Percentiles rank a stretch among this genome's conserved stretches.
These are phyloP conservation scores for Pachysandra terminalis DNA, from an alignment of 164 flowering plant species.

Conservation along the genomic window DNA sequence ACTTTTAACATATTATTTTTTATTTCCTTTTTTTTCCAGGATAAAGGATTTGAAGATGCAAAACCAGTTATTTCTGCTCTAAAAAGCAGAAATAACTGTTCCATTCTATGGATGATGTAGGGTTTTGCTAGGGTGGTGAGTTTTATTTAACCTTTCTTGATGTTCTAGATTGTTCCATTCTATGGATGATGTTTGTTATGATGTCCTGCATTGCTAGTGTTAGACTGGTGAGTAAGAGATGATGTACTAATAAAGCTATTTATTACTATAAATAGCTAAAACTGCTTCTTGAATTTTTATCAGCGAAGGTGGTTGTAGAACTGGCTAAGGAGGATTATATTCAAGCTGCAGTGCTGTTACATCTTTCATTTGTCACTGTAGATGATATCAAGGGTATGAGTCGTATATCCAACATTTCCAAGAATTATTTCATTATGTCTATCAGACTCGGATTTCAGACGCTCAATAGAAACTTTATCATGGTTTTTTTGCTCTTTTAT, in stretches of 20 bases:
- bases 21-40: slow-evolving; percentile 27
- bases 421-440: neutral
- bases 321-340: slow-evolving; percentile 45
- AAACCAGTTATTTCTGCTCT: slow-evolving; percentile 55
- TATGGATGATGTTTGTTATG: neutral
- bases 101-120: slow-evolving; percentile 65
- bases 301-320: slow-evolving; percentile 69
- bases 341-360: slow-evolving; percentile 63
- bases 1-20: neutral
- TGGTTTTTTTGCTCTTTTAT: neutral
- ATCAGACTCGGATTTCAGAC: neutral
- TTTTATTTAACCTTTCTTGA: neutral
- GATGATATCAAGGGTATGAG: slow-evolving; percentile 65
- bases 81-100: slow-evolving; percentile 44
- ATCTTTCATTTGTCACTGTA: slow-evolving; percentile 60
- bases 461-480: neutral
- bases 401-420: neutral
- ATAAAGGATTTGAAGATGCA: slow-evolving; percentile 55
- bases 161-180: neutral
- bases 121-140: slow-evolving; percentile 82
- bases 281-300: slow-evolving; percentile 1
- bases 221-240: neutral
- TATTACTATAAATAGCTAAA: slow-evolving; percentile 4
- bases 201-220: neutral
- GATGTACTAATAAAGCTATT: neutral